These are phyloP conservation scores for Hortaea sp. DNA, from an alignment of 2,329 filamentous ascomycete species.

Conservation along the genomic window DNA sequence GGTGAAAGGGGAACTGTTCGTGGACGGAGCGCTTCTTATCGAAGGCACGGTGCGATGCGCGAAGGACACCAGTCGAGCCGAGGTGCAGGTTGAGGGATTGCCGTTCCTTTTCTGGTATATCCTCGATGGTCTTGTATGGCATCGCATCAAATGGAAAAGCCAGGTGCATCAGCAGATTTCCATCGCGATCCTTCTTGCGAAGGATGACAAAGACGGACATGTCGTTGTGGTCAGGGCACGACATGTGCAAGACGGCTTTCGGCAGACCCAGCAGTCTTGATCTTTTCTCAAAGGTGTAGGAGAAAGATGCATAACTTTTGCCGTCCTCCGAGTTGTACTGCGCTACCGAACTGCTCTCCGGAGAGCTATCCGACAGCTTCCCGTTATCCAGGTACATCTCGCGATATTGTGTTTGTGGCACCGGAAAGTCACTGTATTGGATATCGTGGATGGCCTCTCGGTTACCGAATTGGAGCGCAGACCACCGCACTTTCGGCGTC, in stretches of 20 bases:
- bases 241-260: slow-evolving; percentile 38
- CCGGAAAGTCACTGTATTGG: no score
- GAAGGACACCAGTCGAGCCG: slow-evolving; percentile 9
- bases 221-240: slow-evolving; percentile 12
- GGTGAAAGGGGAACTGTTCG: slow-evolving; percentile 8
- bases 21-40: neutral
- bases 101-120: slow-evolving; percentile 26
- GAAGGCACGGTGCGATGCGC: slow-evolving; percentile 2
- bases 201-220: slow-evolving; percentile 12
- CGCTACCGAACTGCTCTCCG: no score
- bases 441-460: no score
- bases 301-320: neutral
- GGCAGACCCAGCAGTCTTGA: slow-evolving; percentile 37
- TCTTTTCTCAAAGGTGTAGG: slow-evolving; percentile 28
- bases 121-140: slow-evolving; percentile 28
- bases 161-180: slow-evolving; percentile 9
- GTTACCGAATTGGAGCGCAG: no score
- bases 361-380: no score
- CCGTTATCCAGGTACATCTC: no score
- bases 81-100: slow-evolving; percentile 8
- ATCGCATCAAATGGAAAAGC: slow-evolving; percentile 7
- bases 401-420: no score
- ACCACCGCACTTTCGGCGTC: slow-evolving; percentile 33
- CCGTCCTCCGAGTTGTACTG: no score
- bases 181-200: slow-evolving; percentile 10